Conservation (phyloP, 768 basidiomycete genomes). For the Naganishia antarctica region DNA sequence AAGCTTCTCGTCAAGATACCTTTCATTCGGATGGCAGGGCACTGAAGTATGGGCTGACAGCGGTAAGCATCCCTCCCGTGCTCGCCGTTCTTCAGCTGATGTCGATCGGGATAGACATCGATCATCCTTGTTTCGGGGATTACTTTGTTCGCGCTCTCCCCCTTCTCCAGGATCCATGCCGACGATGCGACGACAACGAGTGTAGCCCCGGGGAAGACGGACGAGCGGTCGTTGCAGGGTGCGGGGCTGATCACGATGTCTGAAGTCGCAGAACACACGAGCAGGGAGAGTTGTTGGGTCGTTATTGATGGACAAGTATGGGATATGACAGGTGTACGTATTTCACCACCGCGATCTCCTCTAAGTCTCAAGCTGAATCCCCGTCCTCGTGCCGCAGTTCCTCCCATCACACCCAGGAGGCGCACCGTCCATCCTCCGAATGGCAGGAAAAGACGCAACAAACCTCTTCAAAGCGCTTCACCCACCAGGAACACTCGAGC, state of each 20-base stretch:
- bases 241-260: constrained; percentile 41
- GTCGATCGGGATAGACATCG: too few relatives aligned
- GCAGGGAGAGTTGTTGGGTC: constrained; percentile 44
- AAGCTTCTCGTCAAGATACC: too few relatives aligned
- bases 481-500: constrained; percentile 49
- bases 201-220: neutral
- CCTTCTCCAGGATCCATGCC: neutral
- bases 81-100: too few relatives aligned
- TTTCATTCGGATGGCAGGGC: too few relatives aligned
- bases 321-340: constrained; percentile 45
- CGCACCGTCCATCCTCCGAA: constrained; percentile 37
- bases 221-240: constrained; percentile 21
- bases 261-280: constrained; percentile 46
- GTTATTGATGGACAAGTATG: constrained; percentile 46
- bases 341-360: neutral
- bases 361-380: neutral
- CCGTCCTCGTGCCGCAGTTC: constrained; percentile 35
- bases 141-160: too few relatives aligned
- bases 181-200: neutral
- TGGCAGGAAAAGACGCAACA: constrained; percentile 44
- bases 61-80: too few relatives aligned
- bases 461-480: constrained; percentile 44
- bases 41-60: too few relatives aligned
- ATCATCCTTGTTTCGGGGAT: too few relatives aligned
- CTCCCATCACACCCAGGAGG: constrained; percentile 46